These are phyloP conservation scores for Strigomonas culicis DNA, from an alignment of 208 protist species.

Conservation along the genomic window DNA sequence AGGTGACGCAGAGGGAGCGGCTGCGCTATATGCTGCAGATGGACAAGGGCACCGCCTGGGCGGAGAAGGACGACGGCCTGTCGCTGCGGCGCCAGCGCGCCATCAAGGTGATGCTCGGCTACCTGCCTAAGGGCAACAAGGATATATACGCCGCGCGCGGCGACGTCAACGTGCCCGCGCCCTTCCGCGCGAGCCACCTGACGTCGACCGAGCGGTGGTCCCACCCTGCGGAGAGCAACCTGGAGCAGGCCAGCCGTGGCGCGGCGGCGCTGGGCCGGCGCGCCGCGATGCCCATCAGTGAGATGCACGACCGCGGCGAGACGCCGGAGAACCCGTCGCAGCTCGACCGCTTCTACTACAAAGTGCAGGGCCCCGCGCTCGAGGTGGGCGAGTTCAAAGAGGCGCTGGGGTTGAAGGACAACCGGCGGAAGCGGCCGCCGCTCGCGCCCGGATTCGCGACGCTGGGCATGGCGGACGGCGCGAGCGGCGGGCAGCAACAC, in stretches of 20 bases:
- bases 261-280: conserved; percentile 78
- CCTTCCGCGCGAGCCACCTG: conserved; percentile 79
- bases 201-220: conserved; percentile 71
- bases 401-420: conserved; percentile 83
- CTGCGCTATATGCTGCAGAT: conserved; percentile 64
- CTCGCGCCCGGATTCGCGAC: conserved; percentile 68
- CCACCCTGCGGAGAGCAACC: conserved; percentile 71
- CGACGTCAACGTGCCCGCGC: conserved; percentile 75
- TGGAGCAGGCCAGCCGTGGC: conserved; percentile 79
- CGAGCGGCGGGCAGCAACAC: no score
- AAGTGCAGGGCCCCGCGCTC: conserved; percentile 65
- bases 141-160: conserved; percentile 83
- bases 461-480: conserved; percentile 43
- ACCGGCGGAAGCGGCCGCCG: conserved; percentile 49
- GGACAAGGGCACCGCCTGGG: conserved; percentile 76
- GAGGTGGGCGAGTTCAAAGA: conserved; percentile 87
- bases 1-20: conserved; percentile 47
- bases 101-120: conserved; percentile 86
- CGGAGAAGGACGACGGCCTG: conserved; percentile 84
- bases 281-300: conserved; percentile 75
- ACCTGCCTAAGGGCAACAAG: conserved; percentile 82
- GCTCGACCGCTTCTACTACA: conserved; percentile 85
- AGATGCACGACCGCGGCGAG: conserved; percentile 86
- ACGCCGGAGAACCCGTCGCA: conserved; percentile 73
- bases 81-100: conserved; percentile 82